Evolutionary conservation across 768 basidiomycete species (phyloP).

Genomic region (Russula virescens): DNA sequence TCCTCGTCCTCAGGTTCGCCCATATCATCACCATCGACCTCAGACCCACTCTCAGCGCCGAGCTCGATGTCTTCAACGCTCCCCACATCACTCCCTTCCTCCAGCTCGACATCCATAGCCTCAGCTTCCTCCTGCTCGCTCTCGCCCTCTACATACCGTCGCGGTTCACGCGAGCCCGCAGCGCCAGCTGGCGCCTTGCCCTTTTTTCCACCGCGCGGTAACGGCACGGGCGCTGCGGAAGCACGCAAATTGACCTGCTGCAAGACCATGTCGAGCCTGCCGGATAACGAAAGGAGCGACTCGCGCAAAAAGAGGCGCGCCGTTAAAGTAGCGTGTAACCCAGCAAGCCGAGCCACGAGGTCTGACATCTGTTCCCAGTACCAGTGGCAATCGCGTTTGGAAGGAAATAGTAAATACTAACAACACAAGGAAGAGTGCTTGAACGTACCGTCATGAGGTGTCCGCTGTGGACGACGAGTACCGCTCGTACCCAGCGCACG

Average conservation of each 20-base stretch:
- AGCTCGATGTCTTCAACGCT: conserved; percentile 77
- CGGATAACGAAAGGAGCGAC: conserved; percentile 77
- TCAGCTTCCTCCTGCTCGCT: conserved; percentile 54
- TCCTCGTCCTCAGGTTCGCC: conserved; percentile 41
- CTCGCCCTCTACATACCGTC: conserved; percentile 73
- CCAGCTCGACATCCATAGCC: conserved; percentile 44
- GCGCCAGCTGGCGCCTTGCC: conserved; percentile 34
- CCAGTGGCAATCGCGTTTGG: neutral
- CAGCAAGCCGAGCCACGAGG: conserved; percentile 79
- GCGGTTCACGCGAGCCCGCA: conserved; percentile 30
- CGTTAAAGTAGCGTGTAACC: conserved; percentile 75
- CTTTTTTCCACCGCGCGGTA: conserved; percentile 36
- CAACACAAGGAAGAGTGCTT: conserved; percentile 3
- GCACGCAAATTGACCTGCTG: conserved; percentile 90
- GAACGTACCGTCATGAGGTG: conserved; percentile 85
- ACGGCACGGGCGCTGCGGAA: conserved; percentile 56
- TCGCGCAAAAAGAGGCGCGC: conserved; percentile 78
- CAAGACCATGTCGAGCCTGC: conserved; percentile 88
- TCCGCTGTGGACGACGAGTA: conserved; percentile 79
- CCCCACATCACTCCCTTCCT: conserved; percentile 58
- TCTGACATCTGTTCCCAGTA: conserved; percentile 69
- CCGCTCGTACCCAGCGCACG: conserved; percentile 73
- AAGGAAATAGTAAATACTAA: neutral
- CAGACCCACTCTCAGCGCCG: conserved; percentile 55
- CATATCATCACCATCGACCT: conserved; percentile 44